phyloP scores from a whole-genome alignment of 169 alveolate genomes.

The Neospora caninum region DNA sequence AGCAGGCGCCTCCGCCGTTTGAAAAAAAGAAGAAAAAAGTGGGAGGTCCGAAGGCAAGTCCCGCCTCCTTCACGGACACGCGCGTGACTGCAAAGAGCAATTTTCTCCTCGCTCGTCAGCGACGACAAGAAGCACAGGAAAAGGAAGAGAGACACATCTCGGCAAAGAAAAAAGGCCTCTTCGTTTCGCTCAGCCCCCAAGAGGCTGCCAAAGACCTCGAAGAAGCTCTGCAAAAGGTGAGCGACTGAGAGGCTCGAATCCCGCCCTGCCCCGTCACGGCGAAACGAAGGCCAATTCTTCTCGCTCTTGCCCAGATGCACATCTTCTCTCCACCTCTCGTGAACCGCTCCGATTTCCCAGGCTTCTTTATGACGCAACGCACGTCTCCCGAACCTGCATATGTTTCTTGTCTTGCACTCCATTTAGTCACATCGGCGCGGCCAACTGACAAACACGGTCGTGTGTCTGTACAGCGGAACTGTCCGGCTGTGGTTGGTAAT shows the following conservation, averaged over 20 bases:
- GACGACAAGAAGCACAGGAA: not conserved
- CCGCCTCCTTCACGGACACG: not conserved
- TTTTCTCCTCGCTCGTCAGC: not conserved
- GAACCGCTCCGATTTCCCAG: too few relatives aligned
- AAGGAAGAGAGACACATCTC: not conserved
- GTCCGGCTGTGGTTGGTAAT: too few relatives aligned
- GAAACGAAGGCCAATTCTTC: too few relatives aligned
- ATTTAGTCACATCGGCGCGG: too few relatives aligned
- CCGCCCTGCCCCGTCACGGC: too few relatives aligned
- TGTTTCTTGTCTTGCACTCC: too few relatives aligned
- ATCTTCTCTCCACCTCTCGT: too few relatives aligned
- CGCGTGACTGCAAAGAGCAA: not conserved
- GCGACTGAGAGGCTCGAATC: not conserved
- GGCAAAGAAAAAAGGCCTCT: not conserved
- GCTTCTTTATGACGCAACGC: too few relatives aligned
- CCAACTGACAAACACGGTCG: too few relatives aligned
- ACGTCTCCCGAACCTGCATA: too few relatives aligned
- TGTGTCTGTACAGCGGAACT: too few relatives aligned
- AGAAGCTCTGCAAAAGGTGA: slow-evolving; percentile 10
- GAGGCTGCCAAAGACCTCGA: not conserved
- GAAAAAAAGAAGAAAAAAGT: not conserved
- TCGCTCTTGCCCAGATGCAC: too few relatives aligned
- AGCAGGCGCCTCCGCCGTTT: slow-evolving; percentile 14
- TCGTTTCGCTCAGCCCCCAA: not conserved
- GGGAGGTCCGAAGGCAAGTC: not conserved